Evolutionary conservation across 176 grass and related monocot species (phyloP), one percentile per base, ranked within the genome.

Genomic region (Eleusine coracana): DNA sequence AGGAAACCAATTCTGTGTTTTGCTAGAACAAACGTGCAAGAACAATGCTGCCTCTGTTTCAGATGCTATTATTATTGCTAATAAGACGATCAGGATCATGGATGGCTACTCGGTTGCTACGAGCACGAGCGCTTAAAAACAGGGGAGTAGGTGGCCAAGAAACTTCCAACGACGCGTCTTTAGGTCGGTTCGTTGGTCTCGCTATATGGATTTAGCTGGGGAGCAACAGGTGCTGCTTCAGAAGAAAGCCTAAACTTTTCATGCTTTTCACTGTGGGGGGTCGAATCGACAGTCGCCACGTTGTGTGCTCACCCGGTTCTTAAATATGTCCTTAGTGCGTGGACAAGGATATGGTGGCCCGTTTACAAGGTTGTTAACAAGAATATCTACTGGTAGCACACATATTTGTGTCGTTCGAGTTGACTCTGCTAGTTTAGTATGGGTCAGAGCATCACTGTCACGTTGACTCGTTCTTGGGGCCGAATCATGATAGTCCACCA

Each of bases 161-260:
- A 64, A 40, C 2, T 67, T 5, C n/a, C 10, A 16, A 85, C 63
- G 79, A 87, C 79, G 83, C 59, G 75, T 82, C 36, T 6, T 66
- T 66, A 2, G 31, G 42, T 82, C 75, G 92, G 68, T 91, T 89
- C 20, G 55, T n/a, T n/a, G n/a, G n/a, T 66, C 69, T 82, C 5
- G 87, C 63, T 77, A 68, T 70, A 72, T 70, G 38, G 66, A 85
- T 92, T 92, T 89, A 94, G 87, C 89, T 90, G 92, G 76, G 75
- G 7, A 89, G 86, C 92, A 92, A 72, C 31, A 59, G 42, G 52
- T 3, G 5, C 44, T 46, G 78, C 40, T 16, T 51, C 52, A 20
- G 20, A 70, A 77, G 73, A 84, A 87, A 80, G 54, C 23, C 74
- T 81, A 36, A 50, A 10, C 41, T 61, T 82, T 54, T 75, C 37